Base-by-base conservation (phyloP, 106 monocot species). In the Apostasia shenzhenica region DNA sequence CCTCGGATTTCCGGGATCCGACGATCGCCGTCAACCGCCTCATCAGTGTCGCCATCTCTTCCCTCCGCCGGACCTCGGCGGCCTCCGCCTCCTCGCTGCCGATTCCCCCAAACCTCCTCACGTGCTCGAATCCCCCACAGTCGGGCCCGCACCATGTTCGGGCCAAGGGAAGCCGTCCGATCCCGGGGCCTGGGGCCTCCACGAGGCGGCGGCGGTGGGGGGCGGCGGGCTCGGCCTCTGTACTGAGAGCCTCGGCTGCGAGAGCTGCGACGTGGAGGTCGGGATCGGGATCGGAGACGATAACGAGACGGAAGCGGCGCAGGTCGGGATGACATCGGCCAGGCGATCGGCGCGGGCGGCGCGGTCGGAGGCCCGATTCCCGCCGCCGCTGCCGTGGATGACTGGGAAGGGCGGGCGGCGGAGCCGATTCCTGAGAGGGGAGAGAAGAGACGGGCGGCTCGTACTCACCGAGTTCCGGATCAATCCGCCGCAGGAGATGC, bases 401-500 rank as follows among this genome's bases (percentile, higher is more conserved):
- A 14, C 55, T 14, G 70, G 58, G 45, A 1, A 13, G 41, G 70
- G 46, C 14, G 71, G 75, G 12, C 52, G 78, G 56, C 59, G 75
- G 10, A 78, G 66, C 55, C 14, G 71, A 37, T 78, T 78, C 75
- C 48, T 82, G 75, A 74, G 59, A 64, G 78, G 53, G 57, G 83
- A 72, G 71, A 45, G 69, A 67, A 52, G 9, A 45, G 79, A 79
- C 57, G 83, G 79, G 14, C 38, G 83, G 48, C 53, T 83, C 9
- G 40, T 74, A 51, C 45, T 77, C 59, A 84, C 73, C 7, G 79
- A 81, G 70, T 70, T 84, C 2, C 65, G 48, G 70, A 69, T 81
- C 73, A 81, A 84, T 53, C 54, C 79, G 71, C 68, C 76, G 68
- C 78, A 79, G 55, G 78, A 88, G 76, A 56, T 88, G n/a, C 69